Evolutionary conservation across 2,329 filamentous ascomycete species (phyloP).

Genomic region (Metarhizium guizhouense): DNA sequence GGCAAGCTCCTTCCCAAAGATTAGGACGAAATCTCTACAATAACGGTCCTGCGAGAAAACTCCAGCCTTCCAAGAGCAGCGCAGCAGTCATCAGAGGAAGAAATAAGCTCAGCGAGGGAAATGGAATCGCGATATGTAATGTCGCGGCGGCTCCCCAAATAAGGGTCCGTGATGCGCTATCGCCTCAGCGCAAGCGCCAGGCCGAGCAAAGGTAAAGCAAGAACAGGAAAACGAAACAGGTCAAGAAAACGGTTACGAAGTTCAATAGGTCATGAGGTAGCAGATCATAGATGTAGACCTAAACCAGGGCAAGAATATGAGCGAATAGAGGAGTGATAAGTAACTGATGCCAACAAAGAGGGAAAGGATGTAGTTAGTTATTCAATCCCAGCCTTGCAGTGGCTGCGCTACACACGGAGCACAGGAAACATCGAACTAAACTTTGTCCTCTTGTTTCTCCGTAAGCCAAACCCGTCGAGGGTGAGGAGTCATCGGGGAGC

Average conservation of each 20-base stretch:
- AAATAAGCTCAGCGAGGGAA: neutral
- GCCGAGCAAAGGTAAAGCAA: neutral
- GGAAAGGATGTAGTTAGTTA: neutral
- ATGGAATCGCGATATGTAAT: neutral
- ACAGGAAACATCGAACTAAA: neutral
- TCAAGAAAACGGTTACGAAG: neutral
- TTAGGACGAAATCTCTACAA: slow-evolving; percentile 1
- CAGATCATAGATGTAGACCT: neutral
- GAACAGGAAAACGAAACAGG: neutral
- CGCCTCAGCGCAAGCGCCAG: neutral
- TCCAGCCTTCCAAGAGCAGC: neutral
- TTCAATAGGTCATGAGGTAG: neutral
- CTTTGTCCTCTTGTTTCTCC: no score
- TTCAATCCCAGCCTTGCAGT: neutral
- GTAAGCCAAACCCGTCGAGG: no score
- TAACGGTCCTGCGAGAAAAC: neutral
- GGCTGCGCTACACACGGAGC: neutral
- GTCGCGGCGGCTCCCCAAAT: no score
- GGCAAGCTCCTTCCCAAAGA: neutral
- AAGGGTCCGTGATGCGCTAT: neutral
- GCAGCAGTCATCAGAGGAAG: neutral
- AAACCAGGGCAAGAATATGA: neutral
- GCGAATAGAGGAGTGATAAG: neutral
- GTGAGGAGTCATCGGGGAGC: slow-evolving; percentile 7
- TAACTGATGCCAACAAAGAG: neutral